Percentiles rank a stretch among this genome's conserved stretches.
These are phyloP conservation scores for Eucalyptus decipiens DNA, from an alignment of 345 rosid species.

Conservation along the genomic window DNA sequence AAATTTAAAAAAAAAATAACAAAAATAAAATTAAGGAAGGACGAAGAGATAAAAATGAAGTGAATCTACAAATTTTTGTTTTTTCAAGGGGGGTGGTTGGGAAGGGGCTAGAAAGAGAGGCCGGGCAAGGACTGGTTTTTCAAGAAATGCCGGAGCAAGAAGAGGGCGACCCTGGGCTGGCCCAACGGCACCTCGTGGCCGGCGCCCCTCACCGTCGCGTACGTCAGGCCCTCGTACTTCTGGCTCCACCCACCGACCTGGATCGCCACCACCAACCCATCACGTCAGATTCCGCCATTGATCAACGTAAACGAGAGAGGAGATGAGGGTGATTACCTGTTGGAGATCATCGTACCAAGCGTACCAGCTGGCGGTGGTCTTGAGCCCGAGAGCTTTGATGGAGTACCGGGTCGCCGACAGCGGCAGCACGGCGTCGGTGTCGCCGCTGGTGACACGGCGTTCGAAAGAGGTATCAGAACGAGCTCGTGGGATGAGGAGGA, in stretches of 20 bases:
- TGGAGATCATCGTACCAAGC: conserved; percentile 34
- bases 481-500: neutral
- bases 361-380: conserved; percentile 24
- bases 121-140: conserved; percentile 15
- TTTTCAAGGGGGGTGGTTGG: neutral
- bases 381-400: conserved; percentile 26
- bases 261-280: neutral
- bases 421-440: conserved; percentile 51
- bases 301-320: neutral
- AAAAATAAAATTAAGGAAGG: neutral
- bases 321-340: conserved; percentile 4
- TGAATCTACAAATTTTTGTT: neutral
- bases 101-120: neutral
- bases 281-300: neutral
- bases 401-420: conserved; percentile 49
- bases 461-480: neutral
- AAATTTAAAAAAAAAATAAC: neutral
- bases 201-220: conserved; percentile 49
- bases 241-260: conserved; percentile 67
- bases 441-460: conserved; percentile 26
- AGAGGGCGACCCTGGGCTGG: conserved; percentile 32
- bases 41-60: neutral
- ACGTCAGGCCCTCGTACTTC: conserved; percentile 35
- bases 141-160: conserved; percentile 30
- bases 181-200: conserved; percentile 59